Conservation (phyloP, 2,329 filamentous ascomycete genomes). For the Botryotinia globosa region DNA sequence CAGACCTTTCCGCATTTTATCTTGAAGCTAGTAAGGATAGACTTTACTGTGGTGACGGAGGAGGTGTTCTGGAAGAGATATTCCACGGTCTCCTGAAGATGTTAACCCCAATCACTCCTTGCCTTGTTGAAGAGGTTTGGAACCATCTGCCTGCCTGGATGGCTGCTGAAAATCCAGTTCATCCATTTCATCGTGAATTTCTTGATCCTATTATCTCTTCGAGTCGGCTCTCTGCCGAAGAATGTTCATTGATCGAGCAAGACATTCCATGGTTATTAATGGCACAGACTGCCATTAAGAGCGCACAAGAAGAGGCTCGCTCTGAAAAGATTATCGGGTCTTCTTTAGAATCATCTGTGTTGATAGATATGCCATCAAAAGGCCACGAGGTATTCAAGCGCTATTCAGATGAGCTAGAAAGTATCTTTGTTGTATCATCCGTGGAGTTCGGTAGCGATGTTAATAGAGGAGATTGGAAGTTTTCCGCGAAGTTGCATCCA, state of each 20-base stretch:
- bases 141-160: conserved; percentile 68
- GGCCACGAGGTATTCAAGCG: conserved; percentile 31
- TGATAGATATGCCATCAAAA: conserved; percentile 48
- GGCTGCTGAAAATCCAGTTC: conserved; percentile 42
- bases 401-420: conserved; percentile 44
- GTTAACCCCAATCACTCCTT: conserved; percentile 75
- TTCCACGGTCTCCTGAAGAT: conserved; percentile 72
- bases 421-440: conserved; percentile 67
- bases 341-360: conserved; percentile 73
- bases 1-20: conserved; percentile 88
- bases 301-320: conserved; percentile 70
- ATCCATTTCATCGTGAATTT: conserved; percentile 44
- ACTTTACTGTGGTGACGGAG: conserved; percentile 76
- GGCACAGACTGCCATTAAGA: conserved; percentile 65
- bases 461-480: conserved; percentile 47
- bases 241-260: conserved; percentile 16
- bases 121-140: conserved; percentile 88
- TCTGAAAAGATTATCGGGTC: conserved; percentile 71
- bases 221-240: background rate
- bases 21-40: conserved; percentile 90
- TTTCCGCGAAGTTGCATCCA: conserved; percentile 28
- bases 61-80: conserved; percentile 63
- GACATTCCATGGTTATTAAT: conserved; percentile 33
- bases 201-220: conserved; percentile 26
- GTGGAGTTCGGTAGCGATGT: conserved; percentile 51